Base-by-base conservation (phyloP, 257 asterid species). In the Nicotiana otophora region DNA sequence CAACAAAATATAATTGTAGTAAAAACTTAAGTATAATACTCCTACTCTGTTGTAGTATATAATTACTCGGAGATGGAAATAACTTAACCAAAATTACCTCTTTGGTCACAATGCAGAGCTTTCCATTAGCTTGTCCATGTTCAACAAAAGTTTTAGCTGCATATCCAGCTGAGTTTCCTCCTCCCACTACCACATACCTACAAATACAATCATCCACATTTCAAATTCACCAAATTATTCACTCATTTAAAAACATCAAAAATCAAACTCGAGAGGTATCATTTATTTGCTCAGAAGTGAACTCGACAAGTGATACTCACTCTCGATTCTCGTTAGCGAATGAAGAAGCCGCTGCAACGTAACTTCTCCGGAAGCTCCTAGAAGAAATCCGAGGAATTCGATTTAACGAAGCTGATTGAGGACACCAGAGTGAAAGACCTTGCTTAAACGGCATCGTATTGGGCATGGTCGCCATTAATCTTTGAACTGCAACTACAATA, bases 111-210 rank as follows among this genome's bases (percentile, higher is more conserved):
- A 95, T 93, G 86, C 99, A 95, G 63, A 95, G 97, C 90, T 87
- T 94, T 74, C 99, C 98, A 87, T 92, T 91, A 82, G 99, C 99
- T 91, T 89, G 46, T 58, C 95, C 98, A 19, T 95, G 91, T 82
- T 95, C 99, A 8, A 94, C 98, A 46, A 95, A 94, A 53, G 95
- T 94, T 88, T 90, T 58, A 82, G 99, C 98, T 0, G 97, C 98
- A 83, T 95, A 95, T 86, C 99, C 99, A 85, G 98, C 98, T 2
- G 98, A 87, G 87, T 95, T 95, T 57, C 99, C 99, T 46, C 97
- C 99, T 81, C 99, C 98, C 42, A 95, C 97, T 33, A 95, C 92
- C 80, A 95, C 97, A 89, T 61, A 94, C 89, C 98, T 93, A 88
- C 14, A 23, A 23, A 23, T 23, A 23, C 26, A 67, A 66, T 55